A percentile compares a stretch with the other conserved stretches of the same genome.
phyloP scores from a whole-genome alignment of 2,329 filamentous ascomycete species.

The Penicillium nordicum region DNA sequence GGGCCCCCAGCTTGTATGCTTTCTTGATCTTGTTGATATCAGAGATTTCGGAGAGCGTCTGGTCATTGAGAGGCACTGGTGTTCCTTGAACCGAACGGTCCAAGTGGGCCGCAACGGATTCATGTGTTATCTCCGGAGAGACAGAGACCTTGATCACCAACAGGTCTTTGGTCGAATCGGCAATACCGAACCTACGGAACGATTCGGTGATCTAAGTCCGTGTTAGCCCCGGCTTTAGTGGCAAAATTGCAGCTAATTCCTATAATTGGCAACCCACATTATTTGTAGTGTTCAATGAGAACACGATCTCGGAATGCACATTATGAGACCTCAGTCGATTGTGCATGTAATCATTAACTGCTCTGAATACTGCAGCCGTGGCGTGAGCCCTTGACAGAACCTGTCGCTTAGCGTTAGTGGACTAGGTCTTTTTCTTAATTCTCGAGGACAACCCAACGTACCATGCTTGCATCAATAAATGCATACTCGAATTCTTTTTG shows the following conservation, averaged over 20 bases:
- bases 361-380: conserved; percentile 71
- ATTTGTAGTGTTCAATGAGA: conserved; percentile 73
- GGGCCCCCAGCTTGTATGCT: conserved; percentile 75
- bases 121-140: conserved; percentile 45
- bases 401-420: conserved; percentile 40
- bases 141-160: conserved; percentile 75
- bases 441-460: conserved; percentile 40
- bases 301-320: conserved; percentile 84
- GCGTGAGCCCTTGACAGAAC: conserved; percentile 70
- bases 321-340: conserved; percentile 72
- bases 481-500: conserved; percentile 90
- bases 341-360: conserved; percentile 64
- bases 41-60: conserved; percentile 55
- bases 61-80: conserved; percentile 59
- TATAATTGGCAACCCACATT: conserved; percentile 55
- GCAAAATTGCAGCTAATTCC: conserved; percentile 9
- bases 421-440: conserved; percentile 5
- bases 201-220: conserved; percentile 74
- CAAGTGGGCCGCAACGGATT: conserved; percentile 61
- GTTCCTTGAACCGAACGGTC: conserved; percentile 59
- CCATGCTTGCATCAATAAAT: conserved; percentile 79
- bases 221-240: conserved; percentile 17
- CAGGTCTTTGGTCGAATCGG: conserved; percentile 66
- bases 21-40: conserved; percentile 73
- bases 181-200: conserved; percentile 83